Evolutionary conservation across 2,329 filamentous ascomycete genomes (phyloP), one percentile per base, ranked within the genome.

Genomic region (Calonectria leucothoes): DNA sequence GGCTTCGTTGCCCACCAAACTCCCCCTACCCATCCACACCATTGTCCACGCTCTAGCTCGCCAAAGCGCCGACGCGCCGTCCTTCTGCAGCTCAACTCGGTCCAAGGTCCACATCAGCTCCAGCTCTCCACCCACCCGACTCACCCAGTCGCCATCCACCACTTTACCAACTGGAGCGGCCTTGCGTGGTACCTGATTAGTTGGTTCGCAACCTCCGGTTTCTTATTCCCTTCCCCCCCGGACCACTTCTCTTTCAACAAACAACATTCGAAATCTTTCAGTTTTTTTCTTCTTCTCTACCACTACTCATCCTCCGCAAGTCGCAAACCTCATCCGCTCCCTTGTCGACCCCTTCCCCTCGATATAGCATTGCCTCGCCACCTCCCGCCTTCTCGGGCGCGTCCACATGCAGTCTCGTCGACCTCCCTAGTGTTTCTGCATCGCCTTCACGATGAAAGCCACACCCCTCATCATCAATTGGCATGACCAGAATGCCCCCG

Each of bases 391-490:
- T 45, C 42, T 63, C 75, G 74, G 74, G 73, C 73, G 64, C 63
- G 72, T 77, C 76, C 77, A 74, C 78, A 84, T 84, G 83, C 82
- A 74, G 80, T 78, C 79, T 78, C 72, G 77, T 71, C 77, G 67
- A 70, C 80, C 77, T 59, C 79, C 78, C 55, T 78, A 79, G 77
- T 72, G 76, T 69, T 71, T 64, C 61, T 73, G 31, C 67, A 72
- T 71, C 70, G 71, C 79, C 80, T 82, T 82, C 85, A 88, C 85
- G 83, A 99, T 99, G 97, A 98, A 98, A 91, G 96, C 95, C 83
- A 93, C 95, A 82, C 96, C 97, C 80, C 91, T 99, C 80, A 96
- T 98, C 83, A 96, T 99, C 87, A 95, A 97, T 89, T 99, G 97
- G 97, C 97, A 99, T 86, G 95, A 98, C 85, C 95, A 98, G 83